Percentiles rank a stretch among this genome's conserved stretches.
Evolutionary conservation across 2,329 filamentous ascomycete genomes (phyloP).

Genomic region (Penicillium palitans): DNA sequence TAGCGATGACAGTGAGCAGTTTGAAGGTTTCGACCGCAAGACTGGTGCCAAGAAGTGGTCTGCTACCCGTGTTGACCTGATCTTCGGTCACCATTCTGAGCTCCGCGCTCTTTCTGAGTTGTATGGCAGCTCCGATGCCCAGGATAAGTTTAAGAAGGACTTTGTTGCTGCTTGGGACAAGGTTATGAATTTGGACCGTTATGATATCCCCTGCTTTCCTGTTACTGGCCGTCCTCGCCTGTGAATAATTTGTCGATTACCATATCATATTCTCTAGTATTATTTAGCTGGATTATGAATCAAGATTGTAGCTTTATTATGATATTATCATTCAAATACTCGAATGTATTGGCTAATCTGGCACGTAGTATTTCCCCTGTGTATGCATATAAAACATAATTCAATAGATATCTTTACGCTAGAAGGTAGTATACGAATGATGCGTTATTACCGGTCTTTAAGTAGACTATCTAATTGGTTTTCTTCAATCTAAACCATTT

Average conservation of each 20-base stretch:
- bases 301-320: not conserved
- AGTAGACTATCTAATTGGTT: no score
- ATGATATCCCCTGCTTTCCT: slow-evolving; percentile 51
- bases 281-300: not conserved
- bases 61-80: slow-evolving; percentile 66
- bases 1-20: slow-evolving; percentile 56
- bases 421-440: no score
- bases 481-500: no score
- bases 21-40: slow-evolving; percentile 65
- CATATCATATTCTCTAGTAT: not conserved
- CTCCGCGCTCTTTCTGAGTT: slow-evolving; percentile 70
- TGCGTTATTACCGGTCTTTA: no score
- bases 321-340: not conserved
- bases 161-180: slow-evolving; percentile 72
- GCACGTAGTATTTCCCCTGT: no score
- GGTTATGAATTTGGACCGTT: slow-evolving; percentile 73
- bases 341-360: not conserved
- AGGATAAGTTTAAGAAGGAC: slow-evolving; percentile 68
- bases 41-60: slow-evolving; percentile 67
- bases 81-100: slow-evolving; percentile 74
- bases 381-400: no score
- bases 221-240: slow-evolving; percentile 22
- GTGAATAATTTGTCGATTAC: slow-evolving; percentile 8
- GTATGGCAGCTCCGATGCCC: slow-evolving; percentile 61
- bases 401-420: no score